Base-by-base conservation (phyloP, 164 flowering plant genomes). In the Cinnamomum micranthum region DNA sequence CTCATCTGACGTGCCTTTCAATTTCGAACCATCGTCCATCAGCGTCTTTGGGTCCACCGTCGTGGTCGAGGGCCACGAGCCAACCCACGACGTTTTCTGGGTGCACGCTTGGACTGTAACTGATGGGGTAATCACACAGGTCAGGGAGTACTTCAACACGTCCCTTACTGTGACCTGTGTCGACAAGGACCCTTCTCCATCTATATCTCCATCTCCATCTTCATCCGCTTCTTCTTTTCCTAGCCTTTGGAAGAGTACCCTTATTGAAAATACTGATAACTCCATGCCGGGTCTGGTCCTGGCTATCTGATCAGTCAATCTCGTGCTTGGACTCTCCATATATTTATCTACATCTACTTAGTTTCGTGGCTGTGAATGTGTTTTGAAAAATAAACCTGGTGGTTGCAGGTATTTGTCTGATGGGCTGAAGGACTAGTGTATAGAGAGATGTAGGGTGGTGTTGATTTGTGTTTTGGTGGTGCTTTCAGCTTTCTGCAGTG, bases 101-200 rank as follows among this genome's bases (percentile, higher is more conserved):
- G 83, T 81, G 14, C 83, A 81, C 69, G 83, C 83, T 41, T 81
- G 83, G 83, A 81, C 83, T 22, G 83, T 78, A 28, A 23, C 31
- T n/a, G 78, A 75, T 70, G 80, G 80, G 82, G 70, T 81, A 65
- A 75, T 81, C 31, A 81, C 77, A 7, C 79, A 78, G 28, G 78
- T 81, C 24, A 65, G 83, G 74, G 83, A 81, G 83, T 81, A 81
- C 76, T 81, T 81, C 73, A 81, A 81, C 23, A 81, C 83, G 25
- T 78, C 83, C 65, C 81, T 81, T 59, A 78, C 78, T 58, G 83
- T 81, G 13, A 76, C 83, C 19, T 81, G 74, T 27, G 27, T 81
- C 70, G 73, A 59, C 20, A 51, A 47, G 60, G n/a, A 55, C n/a
- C 7, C n/a, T 14, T 17, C 60, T 55, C 60, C 60, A 14, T 55